Base-by-base conservation (phyloP, 2,329 filamentous ascomycete species). In the Claviceps cyperi region DNA sequence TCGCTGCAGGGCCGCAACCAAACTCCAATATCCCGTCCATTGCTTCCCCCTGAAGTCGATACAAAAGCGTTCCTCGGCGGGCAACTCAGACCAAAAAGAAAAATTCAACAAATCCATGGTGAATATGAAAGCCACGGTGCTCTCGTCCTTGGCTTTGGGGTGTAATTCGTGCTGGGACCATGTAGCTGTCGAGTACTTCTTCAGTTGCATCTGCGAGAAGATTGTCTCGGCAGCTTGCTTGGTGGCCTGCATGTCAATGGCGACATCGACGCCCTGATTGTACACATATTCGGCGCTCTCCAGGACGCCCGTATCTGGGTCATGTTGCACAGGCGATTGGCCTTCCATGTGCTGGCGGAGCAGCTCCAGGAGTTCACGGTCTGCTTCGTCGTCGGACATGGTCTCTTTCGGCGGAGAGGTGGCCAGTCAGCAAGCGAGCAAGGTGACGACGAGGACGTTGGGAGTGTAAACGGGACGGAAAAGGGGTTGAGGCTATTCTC, bases 51-150 rank as follows among this genome's bases (percentile, higher is more conserved):
- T 77, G 66, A 96, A 97, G 51, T 86, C 82, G 41, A 98, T 77
- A 9, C 84, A 77, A 64, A 91, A 98, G 11, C 88, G 76, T 58
- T 91, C 81, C 5, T 80, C 75, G 11, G 85, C 81, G 0, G 72
- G 66, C 43, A 68, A 62, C 48, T 86, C 83, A 14, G 87, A 94
- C 92, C 92, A 98, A 65, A 98, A 98, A 21, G 84, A 94, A 63
- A 97, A 98, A 64, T 98, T 98, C 47, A 98, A 71, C 28, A 98
- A 66, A 64, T 98, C 92, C 88, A 98, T 94, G 19, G 86, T 88
- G 64, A 98, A 97, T 59, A 98, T 91, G 63, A 98, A 97, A 55
- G 86, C 83, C 21, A 94, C 80, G 0, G 88, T 90, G 47, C 68
- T 75, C 60, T 87, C 85, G 61, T 94, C 83, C 61, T 88, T 88